phyloP scores from a whole-genome alignment of 75 land plant genomes.

The Azolla pinnata region DNA sequence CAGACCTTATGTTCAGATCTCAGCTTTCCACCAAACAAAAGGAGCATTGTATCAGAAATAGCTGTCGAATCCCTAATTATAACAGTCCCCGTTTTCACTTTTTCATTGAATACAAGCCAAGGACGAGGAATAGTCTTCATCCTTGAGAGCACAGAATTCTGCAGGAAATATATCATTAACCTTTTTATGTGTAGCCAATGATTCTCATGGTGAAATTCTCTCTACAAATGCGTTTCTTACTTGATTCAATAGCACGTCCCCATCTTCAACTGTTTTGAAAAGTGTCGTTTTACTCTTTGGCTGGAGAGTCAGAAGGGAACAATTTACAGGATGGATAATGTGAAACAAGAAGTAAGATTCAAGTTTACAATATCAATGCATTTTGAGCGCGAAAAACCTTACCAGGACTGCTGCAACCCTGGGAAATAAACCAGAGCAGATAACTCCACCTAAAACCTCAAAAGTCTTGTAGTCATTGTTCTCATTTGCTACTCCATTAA shows the following conservation, averaged over 20 bases:
- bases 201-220: no score
- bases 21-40: conserved; percentile 82
- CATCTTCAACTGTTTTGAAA: conserved; percentile 97
- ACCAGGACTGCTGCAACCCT: conserved; percentile 89
- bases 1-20: no score
- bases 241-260: conserved; percentile 73
- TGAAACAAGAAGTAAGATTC: not conserved
- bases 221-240: conserved; percentile 29
- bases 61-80: conserved; percentile 91
- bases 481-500: conserved; percentile 38
- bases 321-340: not conserved
- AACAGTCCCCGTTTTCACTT: conserved; percentile 79
- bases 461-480: conserved; percentile 54
- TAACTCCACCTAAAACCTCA: conserved; percentile 73
- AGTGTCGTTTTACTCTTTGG: conserved; percentile 68
- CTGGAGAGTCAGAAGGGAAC: conserved; percentile 26
- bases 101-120: conserved; percentile 91
- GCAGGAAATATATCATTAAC: conserved; percentile 10
- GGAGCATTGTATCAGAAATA: conserved; percentile 76
- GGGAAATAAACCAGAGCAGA: conserved; percentile 94
- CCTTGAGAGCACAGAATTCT: conserved; percentile 89
- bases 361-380: not conserved
- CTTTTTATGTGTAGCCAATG: no score
- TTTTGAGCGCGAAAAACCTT: conserved; percentile 5
- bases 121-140: conserved; percentile 68